A percentile compares a stretch with the other conserved stretches of the same genome.
phyloP scores from a whole-genome alignment of 331 rosid species.

The Stylosanthes scabra region DNA sequence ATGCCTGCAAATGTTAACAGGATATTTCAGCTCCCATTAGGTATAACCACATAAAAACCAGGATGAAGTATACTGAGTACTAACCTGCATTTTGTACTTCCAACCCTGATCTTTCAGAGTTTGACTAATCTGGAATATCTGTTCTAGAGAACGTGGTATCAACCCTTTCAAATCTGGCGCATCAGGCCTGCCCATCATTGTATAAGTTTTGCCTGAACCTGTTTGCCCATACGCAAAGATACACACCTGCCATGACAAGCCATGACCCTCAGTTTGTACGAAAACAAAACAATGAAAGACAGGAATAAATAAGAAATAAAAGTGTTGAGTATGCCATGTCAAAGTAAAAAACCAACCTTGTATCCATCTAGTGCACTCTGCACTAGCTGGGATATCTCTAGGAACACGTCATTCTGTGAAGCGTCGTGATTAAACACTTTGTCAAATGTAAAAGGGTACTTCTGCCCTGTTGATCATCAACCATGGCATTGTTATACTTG shows the following conservation, averaged over 20 bases:
- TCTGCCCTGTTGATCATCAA: constrained; percentile 68
- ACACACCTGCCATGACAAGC: constrained; percentile 74
- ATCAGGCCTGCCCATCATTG: constrained; percentile 96
- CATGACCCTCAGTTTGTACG: constrained; percentile 1
- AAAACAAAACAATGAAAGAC: background rate
- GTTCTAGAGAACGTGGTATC: constrained; percentile 95
- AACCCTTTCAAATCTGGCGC: constrained; percentile 81
- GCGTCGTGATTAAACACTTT: constrained; percentile 86
- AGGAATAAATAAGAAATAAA: background rate
- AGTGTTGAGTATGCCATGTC: background rate
- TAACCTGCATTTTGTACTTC: constrained; percentile 92
- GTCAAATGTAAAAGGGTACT: constrained; percentile 86
- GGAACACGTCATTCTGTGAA: constrained; percentile 84
- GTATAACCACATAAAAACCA: constrained; percentile 15
- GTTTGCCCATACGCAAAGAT: constrained; percentile 99
- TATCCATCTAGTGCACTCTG: constrained; percentile 98
- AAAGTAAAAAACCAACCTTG: constrained; percentile 58
- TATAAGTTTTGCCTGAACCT: constrained; percentile 92
- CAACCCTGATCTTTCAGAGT: constrained; percentile 82
- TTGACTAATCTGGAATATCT: constrained; percentile 82
- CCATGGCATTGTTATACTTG: constrained; percentile 17
- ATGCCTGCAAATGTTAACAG: constrained; percentile 55
- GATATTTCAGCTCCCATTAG: constrained; percentile 21
- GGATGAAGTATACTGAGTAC: constrained; percentile 23
- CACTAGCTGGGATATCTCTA: constrained; percentile 86